These are phyloP conservation scores for Rhynchosporium secalis DNA, from an alignment of 2,329 filamentous ascomycete genomes.

Conservation along the genomic window DNA sequence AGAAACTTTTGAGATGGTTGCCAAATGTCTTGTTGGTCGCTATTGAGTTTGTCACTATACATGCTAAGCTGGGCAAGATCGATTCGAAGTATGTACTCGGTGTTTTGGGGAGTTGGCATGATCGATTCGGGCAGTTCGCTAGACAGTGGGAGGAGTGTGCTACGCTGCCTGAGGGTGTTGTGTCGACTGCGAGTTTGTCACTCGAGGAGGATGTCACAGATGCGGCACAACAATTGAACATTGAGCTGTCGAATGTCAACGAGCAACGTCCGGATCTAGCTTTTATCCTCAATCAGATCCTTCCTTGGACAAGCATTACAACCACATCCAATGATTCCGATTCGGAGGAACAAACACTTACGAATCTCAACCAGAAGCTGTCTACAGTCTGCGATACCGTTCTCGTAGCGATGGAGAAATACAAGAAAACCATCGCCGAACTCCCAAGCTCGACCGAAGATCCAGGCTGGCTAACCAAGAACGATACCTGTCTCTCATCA, in stretches of 20 bases:
- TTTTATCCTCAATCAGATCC: slow-evolving; percentile 66
- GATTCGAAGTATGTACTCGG: slow-evolving; percentile 49
- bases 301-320: slow-evolving; percentile 57
- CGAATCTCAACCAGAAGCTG: slow-evolving; percentile 57
- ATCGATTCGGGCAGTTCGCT: slow-evolving; percentile 48
- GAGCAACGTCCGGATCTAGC: slow-evolving; percentile 56
- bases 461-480: slow-evolving; percentile 59
- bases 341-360: slow-evolving; percentile 16
- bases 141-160: slow-evolving; percentile 46
- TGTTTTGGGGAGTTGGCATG: slow-evolving; percentile 52
- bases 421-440: slow-evolving; percentile 55
- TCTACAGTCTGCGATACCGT: slow-evolving; percentile 71
- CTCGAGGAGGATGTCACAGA: slow-evolving; percentile 29
- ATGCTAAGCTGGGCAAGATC: slow-evolving; percentile 60
- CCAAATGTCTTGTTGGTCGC: slow-evolving; percentile 65
- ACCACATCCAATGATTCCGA: slow-evolving; percentile 21
- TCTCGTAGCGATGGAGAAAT: slow-evolving; percentile 76
- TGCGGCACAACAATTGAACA: slow-evolving; percentile 23
- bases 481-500: slow-evolving; percentile 27
- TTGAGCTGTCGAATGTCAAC: slow-evolving; percentile 45
- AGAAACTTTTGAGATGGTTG: slow-evolving; percentile 57
- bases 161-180: slow-evolving; percentile 53
- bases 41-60: slow-evolving; percentile 61
- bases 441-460: slow-evolving; percentile 62
- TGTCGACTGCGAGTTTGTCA: slow-evolving; percentile 42